Evolutionary conservation across 352 stramenopile genomes (phyloP), one percentile per base, ranked within the genome.

Genomic region (Hyaloperonospora brassicae): DNA sequence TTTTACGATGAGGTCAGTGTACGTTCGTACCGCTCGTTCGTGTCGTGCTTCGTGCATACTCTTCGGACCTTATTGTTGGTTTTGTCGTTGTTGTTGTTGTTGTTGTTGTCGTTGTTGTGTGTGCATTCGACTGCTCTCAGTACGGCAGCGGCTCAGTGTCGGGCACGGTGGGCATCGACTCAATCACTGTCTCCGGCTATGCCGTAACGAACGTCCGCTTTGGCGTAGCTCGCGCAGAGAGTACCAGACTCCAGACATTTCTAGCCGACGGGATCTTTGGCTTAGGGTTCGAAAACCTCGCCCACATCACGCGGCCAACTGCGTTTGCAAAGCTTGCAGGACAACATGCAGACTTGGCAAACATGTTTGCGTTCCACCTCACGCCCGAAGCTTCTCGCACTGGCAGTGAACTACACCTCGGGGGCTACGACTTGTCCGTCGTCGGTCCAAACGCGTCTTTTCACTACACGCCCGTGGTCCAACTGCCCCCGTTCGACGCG

Each of bases 331-430:
- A 65, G 30, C 70, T 93, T 14, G 72, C 76, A 40, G 57, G 65
- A 23, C 61, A 91, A 41, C 85, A 89, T 48, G 69, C 79, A 7
- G 73, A 77, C 14, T 58, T 95, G 44, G 68, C 73, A 55, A 88
- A 92, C 66, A 86, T 95, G 68, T 96, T 96, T 58, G 84, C 83
- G 42, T 89, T 96, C 57, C 93, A 87, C 61, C 69, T 96, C 42
- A 93, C 81, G 9, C 80, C 76, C 8, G 70, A 94, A 27, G 84
- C 81, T 9, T 84, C 89, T 47, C 65, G 60, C 13, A 66, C 51
- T 10, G 76, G 82, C 17, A 89, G 72, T 25, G 81, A 96, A 55
- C 63, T 96, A 53, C 72, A 90, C 46, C 78, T 96, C 39, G 86
- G 84, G 9, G 84, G 79, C 42, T 95, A 84, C 62, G 86, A 96